These are phyloP conservation scores for Chenopodium album DNA, from an alignment of 148 eudicot species.

Conservation along the genomic window DNA sequence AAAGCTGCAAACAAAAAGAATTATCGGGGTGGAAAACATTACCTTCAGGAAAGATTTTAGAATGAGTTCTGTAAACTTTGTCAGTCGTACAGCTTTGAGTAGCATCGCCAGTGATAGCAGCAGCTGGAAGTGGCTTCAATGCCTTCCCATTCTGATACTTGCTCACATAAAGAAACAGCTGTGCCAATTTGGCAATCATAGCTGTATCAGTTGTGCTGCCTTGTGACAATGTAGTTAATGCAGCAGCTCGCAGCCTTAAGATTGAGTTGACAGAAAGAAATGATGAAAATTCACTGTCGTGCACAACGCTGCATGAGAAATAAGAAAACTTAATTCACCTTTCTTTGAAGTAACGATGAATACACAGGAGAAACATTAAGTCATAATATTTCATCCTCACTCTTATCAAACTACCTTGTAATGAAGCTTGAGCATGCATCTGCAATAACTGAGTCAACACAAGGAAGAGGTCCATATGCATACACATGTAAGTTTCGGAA, in stretches of 20 bases:
- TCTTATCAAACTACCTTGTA: slow-evolving; percentile 28
- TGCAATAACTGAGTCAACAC: slow-evolving; percentile 60
- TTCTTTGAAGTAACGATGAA: background rate
- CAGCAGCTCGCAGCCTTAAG: slow-evolving; percentile 66
- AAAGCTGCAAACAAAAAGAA: background rate
- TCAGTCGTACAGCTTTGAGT: slow-evolving; percentile 1
- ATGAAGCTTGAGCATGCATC: slow-evolving; percentile 67
- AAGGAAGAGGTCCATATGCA: slow-evolving; percentile 84
- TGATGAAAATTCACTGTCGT: slow-evolving; percentile 69
- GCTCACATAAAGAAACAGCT: slow-evolving; percentile 46
- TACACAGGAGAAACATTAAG: background rate
- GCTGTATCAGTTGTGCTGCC: slow-evolving; percentile 44
- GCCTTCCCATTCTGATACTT: slow-evolving; percentile 31
- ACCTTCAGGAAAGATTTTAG: slow-evolving; percentile 15
- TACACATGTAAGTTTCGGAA: slow-evolving; percentile 59
- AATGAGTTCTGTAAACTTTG: slow-evolving; percentile 11
- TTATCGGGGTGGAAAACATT: background rate
- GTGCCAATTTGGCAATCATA: slow-evolving; percentile 48
- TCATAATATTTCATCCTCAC: background rate
- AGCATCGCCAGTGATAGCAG: slow-evolving; percentile 10
- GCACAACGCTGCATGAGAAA: slow-evolving; percentile 56
- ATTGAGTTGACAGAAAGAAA: slow-evolving; percentile 71
- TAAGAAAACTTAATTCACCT: background rate
- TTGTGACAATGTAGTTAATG: slow-evolving; percentile 53
- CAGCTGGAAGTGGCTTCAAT: slow-evolving; percentile 22